Evolutionary conservation across 2,329 filamentous ascomycete species (phyloP), one percentile per base, ranked within the genome.

Genomic region (Sporothrix curviconia): DNA sequence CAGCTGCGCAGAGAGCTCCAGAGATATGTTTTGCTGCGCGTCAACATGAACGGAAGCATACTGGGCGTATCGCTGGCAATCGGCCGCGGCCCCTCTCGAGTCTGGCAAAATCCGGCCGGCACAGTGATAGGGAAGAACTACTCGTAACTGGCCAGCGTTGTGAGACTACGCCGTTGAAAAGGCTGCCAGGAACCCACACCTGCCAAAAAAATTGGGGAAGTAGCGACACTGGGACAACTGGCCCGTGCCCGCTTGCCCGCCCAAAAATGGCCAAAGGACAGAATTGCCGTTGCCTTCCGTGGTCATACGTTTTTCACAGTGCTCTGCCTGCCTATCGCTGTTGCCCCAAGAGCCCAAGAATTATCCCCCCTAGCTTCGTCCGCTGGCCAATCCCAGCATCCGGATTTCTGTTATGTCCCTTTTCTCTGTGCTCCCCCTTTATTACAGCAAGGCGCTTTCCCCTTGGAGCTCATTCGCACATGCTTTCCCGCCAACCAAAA

Each of bases 371-470:
- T 51, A 51, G 47, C 37, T 53, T 37, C 36, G 42, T 53, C 50
- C 40, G n/a, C 22, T 40, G 54, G 57, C 60, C 60, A 62, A 62
- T 62, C 60, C 60, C 19, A 59, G 39, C 42, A 12, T 25, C 46
- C 49, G 3, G 32, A 61, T 59, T 61, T 58, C 49, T 59, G 50
- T 49, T 57, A 11, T 53, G 39, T 40, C 25, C 24, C 15, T 28
- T 22, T 47, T 55, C 25, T 15, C 19, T 49, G 4, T 40, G 42
- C 6, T 46, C 8, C 14, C 14, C 28, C 24, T 32, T 28, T 32
- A n/a, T 54, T 44, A 17, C 28, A 30, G 25, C n/a, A n/a, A n/a
- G n/a, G n/a, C n/a, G n/a, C n/a, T n/a, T 24, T n/a, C 30, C 30
- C 25, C 24, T 36, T 24, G 11, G 30, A 50, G 46, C 46, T 50